Conservation (phyloP, 345 rosid genomes). For the Arabis alpina region DNA sequence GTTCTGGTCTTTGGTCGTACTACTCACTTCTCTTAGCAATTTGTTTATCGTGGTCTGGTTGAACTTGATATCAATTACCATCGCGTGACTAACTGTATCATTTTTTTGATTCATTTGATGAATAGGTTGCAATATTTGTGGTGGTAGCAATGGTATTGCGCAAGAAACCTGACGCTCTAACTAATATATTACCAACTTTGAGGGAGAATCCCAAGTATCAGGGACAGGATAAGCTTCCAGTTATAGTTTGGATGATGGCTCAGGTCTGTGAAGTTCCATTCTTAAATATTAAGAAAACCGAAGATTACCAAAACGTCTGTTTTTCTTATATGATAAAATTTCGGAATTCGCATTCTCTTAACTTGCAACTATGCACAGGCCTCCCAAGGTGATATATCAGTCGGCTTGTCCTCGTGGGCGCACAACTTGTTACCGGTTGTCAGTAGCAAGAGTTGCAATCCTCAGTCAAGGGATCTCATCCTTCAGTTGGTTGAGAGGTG, state of each 20-base stretch:
- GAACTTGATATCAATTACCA: slow-evolving; percentile 1
- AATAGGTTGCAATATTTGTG: slow-evolving; percentile 78
- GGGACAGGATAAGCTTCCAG: slow-evolving; percentile 74
- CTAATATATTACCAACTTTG: slow-evolving; percentile 54
- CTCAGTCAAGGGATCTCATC: slow-evolving; percentile 71
- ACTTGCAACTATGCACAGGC: slow-evolving; percentile 47
- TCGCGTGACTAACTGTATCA: not conserved
- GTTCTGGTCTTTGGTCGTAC: not conserved
- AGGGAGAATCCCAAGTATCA: slow-evolving; percentile 68
- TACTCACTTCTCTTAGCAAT: not conserved
- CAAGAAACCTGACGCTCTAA: slow-evolving; percentile 73
- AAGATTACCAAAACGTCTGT: not conserved
- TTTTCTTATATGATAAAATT: not conserved
- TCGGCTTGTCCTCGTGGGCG: slow-evolving; percentile 69
- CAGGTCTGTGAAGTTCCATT: slow-evolving; percentile 54
- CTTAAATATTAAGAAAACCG: not conserved
- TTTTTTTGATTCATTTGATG: slow-evolving; percentile 11
- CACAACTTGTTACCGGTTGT: slow-evolving; percentile 60
- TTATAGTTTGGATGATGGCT: slow-evolving; percentile 67
- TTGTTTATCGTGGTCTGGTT: not conserved
- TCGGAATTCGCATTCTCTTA: not conserved
- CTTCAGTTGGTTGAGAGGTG: slow-evolving; percentile 63
- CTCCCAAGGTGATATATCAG: slow-evolving; percentile 65
- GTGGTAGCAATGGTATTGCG: slow-evolving; percentile 68
- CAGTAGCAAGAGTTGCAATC: slow-evolving; percentile 58